Base-by-base conservation (phyloP, 352 stramenopile species). In the Globisporangium nodosum region DNA sequence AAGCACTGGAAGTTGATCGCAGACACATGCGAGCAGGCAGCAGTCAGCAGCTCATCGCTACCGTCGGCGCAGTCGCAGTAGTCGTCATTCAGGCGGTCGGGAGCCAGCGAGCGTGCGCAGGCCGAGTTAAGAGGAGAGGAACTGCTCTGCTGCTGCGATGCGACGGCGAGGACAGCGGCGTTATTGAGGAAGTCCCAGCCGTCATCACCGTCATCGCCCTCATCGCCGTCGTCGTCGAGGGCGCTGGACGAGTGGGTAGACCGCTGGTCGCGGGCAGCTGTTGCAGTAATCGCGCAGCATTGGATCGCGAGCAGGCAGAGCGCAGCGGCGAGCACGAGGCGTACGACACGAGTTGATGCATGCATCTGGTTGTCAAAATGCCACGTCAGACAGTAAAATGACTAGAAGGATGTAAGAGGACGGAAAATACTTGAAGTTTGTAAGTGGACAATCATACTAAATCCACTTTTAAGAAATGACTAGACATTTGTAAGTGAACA, bases 31-130 rank as follows among this genome's bases (percentile, higher is more conserved):
- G 80, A 86, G 58, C 85, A 95, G 1, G 69, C 89, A 58, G 81
- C 76, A 57, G 90, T 98, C 16, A 71, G 61, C 0, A 87, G 83
- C 74, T 98, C 94, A 67, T 98, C 94, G 24, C 73, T 81, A 42
- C 89, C 90, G 67, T 97, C 90, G 6, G 78, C 66, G 69, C 94
- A 98, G 74, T 98, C 94, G 60, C 92, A 98, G 57, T 94, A 98
- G 58, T 96, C 81, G 64, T 98, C 94, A 72, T 98, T 93, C 53
- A 98, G 27, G 21, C 52, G 61, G 21, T 60, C 63, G 2, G 58
- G n/a, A 0, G 65, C 49, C 31, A 92, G 56, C 24, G 63, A 63
- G 30, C 72, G 51, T 3, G 67, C 78, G 46, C 82, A 92, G 3
- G 24, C 39, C 53, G 47, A 13, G 31, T 3, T 3, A 13, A 0